phyloP scores from a whole-genome alignment of 345 rosid species.

The Aquilaria sinensis region DNA sequence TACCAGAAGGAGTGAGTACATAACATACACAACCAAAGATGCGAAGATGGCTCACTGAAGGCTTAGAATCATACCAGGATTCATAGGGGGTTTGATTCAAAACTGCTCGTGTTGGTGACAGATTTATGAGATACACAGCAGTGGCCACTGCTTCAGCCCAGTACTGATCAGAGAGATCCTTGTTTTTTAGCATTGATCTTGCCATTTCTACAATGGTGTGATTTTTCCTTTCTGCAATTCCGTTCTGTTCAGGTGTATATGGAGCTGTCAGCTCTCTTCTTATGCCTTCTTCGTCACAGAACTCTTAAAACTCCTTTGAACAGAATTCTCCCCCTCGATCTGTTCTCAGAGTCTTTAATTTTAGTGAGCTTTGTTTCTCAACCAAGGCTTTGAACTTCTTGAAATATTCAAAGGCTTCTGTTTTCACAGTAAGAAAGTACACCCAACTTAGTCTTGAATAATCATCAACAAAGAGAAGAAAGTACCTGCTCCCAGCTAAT shows the following conservation, averaged over 20 bases:
- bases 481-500: too few relatives aligned
- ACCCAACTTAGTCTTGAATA: too few relatives aligned
- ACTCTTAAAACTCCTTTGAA: neutral
- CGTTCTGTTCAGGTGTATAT: neutral
- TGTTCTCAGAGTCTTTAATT: too few relatives aligned
- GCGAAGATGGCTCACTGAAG: too few relatives aligned
- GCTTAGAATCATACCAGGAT: neutral
- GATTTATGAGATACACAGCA: neutral
- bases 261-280: neutral
- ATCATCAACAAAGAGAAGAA: too few relatives aligned
- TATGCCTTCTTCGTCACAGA: neutral
- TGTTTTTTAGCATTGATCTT: neutral
- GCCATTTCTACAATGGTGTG: neutral
- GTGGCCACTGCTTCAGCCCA: neutral
- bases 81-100: neutral
- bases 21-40: too few relatives aligned
- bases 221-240: neutral
- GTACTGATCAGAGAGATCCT: neutral
- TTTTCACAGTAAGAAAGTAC: too few relatives aligned
- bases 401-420: too few relatives aligned
- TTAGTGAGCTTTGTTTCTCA: too few relatives aligned
- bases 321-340: too few relatives aligned
- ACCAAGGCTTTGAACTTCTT: neutral
- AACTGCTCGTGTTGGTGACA: neutral
- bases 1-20: too few relatives aligned